A percentile compares a stretch with the other conserved stretches of the same genome.
Evolutionary conservation across 2,329 filamentous ascomycete genomes (phyloP).

Genomic region (Colletotrichum sp.): DNA sequence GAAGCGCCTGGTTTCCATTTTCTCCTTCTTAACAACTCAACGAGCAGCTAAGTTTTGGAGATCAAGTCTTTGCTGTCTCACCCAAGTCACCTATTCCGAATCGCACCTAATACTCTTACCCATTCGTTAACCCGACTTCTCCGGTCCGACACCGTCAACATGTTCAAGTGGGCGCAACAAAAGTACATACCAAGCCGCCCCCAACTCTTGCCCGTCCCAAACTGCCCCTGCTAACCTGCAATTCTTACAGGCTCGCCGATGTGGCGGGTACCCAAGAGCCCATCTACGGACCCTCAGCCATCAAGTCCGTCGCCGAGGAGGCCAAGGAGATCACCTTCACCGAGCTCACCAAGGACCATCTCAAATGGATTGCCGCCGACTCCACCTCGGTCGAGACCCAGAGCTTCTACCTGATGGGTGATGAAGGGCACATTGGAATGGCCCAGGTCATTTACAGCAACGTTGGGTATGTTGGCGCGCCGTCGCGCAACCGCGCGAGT

Average conservation of each 20-base stretch:
- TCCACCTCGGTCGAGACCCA: conserved; percentile 93
- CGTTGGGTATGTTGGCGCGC: conserved; percentile 71
- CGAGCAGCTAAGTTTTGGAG: conserved; percentile 10
- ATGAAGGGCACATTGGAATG: conserved; percentile 78
- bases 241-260: conserved; percentile 63
- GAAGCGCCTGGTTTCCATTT: neutral
- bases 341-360: conserved; percentile 75
- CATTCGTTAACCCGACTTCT: neutral
- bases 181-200: conserved; percentile 61
- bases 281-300: conserved; percentile 88
- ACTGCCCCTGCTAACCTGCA: conserved; percentile 16
- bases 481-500: neutral
- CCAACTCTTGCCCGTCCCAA: conserved; percentile 27
- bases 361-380: conserved; percentile 83
- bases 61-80: neutral
- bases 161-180: conserved; percentile 96
- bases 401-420: conserved; percentile 87
- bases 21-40: conserved; percentile 10
- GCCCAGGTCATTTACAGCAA: conserved; percentile 98
- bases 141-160: conserved; percentile 44
- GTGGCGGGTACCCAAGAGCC: conserved; percentile 96
- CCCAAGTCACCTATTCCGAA: neutral
- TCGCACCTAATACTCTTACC: neutral
- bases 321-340: conserved; percentile 79
- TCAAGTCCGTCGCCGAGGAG: conserved; percentile 85